Base-by-base conservation (phyloP, 768 basidiomycete genomes). In the Termitomyces sp. region DNA sequence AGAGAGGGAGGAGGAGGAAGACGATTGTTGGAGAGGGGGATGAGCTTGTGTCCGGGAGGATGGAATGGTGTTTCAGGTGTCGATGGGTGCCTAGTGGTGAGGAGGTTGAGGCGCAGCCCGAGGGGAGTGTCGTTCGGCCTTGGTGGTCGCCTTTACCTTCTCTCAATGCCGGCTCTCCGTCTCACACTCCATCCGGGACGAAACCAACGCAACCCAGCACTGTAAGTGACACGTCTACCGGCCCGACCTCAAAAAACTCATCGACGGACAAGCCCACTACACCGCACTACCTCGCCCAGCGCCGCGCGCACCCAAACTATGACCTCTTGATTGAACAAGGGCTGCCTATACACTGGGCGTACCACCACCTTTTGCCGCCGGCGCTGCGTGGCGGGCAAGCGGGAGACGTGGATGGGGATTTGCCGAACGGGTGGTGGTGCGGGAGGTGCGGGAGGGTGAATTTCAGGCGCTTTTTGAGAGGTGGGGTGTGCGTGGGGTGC, bases 21-120 rank as follows among this genome's bases (percentile, higher is more conserved):
- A n/a, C 6, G 37, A 2, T 12, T 17, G 38, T 26, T 15, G 12
- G 46, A 37, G 42, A 43, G 30, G 31, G 40, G 3, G 42, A 55
- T 41, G 59, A 53, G 37, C 48, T 57, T 35, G 30, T 63, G 1
- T 43, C 63, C 44, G 77, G 78, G 7, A 65, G 56, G 23, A 73
- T 81, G 5, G 58, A 72, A 47, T 84, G 82, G 82, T 62, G 60
- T 43, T 68, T 82, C 42, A 69, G 66, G n/a, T 70, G 80, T 28
- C 63, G 71, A 49, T 84, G 82, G 82, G 71, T 70, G 11, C 67
- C 74, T 5, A 81, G 80, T 23, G 81, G 80, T 3, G 80, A 83
- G 64, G 72, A 76, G 60, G 54, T 46, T 6, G 44, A 55, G n/a
- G 45, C 28, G 1, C 37, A 48, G 14, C 35, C 54, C 21, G n/a